Percentiles rank a stretch among this genome's conserved stretches.
Evolutionary conservation across 306 rosid genomes (phyloP).

Genomic region (Pachyrhizus erosus): DNA sequence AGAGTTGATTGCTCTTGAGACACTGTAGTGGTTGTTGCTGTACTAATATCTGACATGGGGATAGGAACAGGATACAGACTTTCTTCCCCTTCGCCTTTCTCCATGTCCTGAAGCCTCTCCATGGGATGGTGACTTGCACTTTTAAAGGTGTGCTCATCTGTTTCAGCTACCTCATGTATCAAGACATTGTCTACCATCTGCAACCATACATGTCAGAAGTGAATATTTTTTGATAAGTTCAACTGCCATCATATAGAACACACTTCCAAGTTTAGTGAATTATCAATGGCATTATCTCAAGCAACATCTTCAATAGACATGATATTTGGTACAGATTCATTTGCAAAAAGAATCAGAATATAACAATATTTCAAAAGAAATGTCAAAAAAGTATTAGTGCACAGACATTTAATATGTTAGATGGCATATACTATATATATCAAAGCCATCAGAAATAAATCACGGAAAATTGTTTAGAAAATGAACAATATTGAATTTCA

Average conservation of each 20-base stretch:
- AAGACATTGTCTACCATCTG: constrained; percentile 77
- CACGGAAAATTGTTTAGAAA: not conserved
- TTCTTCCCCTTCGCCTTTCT: constrained; percentile 53
- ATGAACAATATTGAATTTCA: not conserved
- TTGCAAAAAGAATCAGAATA: not conserved
- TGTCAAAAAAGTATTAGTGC: not conserved
- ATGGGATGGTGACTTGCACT: constrained; percentile 30
- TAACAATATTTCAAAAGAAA: not conserved
- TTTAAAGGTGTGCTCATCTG: constrained; percentile 40
- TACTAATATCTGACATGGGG: constrained; percentile 50
- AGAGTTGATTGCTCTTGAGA: constrained; percentile 65
- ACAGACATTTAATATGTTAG: not conserved
- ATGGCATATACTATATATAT: not conserved
- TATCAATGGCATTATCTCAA: constrained; percentile 21
- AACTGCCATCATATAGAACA: not conserved
- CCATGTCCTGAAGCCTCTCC: constrained; percentile 51
- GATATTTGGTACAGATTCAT: not conserved
- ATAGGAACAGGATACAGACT: constrained; percentile 42
- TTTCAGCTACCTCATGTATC: constrained; percentile 67
- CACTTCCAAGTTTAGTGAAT: not conserved
- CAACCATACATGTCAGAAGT: constrained; percentile 37
- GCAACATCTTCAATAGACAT: not conserved
- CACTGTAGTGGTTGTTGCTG: constrained; percentile 32
- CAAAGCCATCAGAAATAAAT: constrained; percentile 5
- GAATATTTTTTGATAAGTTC: constrained; percentile 1